Base-by-base conservation (phyloP, 352 stramenopile species). In the Detonula confervacea region DNA sequence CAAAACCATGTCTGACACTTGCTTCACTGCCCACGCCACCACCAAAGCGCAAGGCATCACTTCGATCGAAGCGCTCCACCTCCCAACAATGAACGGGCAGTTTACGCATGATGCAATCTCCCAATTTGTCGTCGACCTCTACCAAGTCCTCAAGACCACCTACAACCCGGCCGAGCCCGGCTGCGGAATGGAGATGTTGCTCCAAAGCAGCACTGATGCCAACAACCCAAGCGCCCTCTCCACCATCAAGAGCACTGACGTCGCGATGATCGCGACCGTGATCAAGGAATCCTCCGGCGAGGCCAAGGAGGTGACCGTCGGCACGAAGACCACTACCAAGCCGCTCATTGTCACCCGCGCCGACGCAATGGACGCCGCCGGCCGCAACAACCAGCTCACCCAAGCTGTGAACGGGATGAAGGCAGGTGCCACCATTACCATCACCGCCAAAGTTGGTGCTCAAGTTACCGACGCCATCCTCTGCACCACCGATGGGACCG, bases 351-450 rank as follows among this genome's bases (percentile, higher is more conserved):
- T 18, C 6, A 52, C 27, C 42, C 18, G 16, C 44, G 4, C 16
- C 25, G 57, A 47, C 35, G 57, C 57, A 8, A 11, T 54, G 18
- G 57, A 67, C 18, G 35, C 52, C 4, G 57, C 35, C 2, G 35
- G 54, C 47, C 29, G 57, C 1, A 11, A 29, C 2, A 70, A 70
- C 22, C 1, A 2, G 3, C 24, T 24, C 37, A 6, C 3, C 61
- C 61, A 44, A 20, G 37, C 61, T 11, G 44, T 16, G 14, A 70
- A 59, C 24, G 42, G 61, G 1, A 42, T 52, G 4, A 70, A 70
- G 30, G 61, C 57, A 24, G 61, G 37, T 6, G 27, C 16, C 3
- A 14, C 37, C 5, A 42, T 27, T 3, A 24, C n/a, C 18, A 70
- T 70, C 20, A 44, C 30, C 1, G 27, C 7, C 7, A 9, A 20